Evolutionary conservation across 345 rosid species (phyloP).

Genomic region (Eucalyptus marginata): DNA sequence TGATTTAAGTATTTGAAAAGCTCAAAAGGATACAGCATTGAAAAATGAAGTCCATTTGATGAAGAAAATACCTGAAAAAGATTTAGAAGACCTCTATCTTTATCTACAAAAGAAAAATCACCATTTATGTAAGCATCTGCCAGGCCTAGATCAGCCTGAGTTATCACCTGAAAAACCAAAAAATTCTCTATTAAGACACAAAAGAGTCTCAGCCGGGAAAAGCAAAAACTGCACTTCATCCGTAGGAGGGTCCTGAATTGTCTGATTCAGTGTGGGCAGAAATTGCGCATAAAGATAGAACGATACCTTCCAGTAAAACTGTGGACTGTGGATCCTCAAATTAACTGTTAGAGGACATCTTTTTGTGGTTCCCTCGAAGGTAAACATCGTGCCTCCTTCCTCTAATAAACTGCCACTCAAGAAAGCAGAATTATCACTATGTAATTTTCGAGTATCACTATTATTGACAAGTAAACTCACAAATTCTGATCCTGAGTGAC

Average conservation of each 20-base stretch:
- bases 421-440: neutral
- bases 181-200: neutral
- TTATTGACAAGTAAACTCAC: neutral
- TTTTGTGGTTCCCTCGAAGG: slow-evolving; percentile 42
- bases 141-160: slow-evolving; percentile 88
- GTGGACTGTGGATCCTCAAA: slow-evolving; percentile 67
- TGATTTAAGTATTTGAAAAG: neutral
- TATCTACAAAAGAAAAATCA: slow-evolving; percentile 69
- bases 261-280: neutral
- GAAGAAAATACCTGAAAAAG: slow-evolving; percentile 42
- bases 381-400: slow-evolving; percentile 83
- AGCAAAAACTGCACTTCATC: neutral
- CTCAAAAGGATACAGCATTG: neutral
- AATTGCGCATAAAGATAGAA: neutral
- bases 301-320: slow-evolving; percentile 87
- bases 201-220: neutral
- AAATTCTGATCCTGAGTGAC: neutral
- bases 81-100: slow-evolving; percentile 66
- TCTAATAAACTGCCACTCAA: slow-evolving; percentile 40
- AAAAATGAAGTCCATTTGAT: neutral
- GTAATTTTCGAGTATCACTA: neutral
- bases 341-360: slow-evolving; percentile 31
- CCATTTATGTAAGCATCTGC: slow-evolving; percentile 85
- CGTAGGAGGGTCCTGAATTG: neutral
- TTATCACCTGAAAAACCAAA: slow-evolving; percentile 46